Evolutionary conservation across 495 filamentous ascomycete genomes (phyloP), one percentile per base, ranked within the genome.

Genomic region (Trichocladium uniseriatum): DNA sequence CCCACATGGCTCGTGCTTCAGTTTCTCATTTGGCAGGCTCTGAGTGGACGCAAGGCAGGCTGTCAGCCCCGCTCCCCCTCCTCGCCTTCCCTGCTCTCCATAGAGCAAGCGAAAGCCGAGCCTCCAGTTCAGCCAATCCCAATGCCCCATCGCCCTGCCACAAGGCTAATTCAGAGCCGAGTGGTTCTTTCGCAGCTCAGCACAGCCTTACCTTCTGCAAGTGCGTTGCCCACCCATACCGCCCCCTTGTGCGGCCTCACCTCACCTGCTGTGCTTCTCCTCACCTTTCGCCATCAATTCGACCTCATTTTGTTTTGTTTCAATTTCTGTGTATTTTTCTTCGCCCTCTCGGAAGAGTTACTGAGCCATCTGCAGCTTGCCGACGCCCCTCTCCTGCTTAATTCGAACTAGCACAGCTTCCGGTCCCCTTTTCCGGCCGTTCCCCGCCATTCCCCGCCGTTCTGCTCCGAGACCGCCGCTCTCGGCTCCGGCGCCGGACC

Each of bases 111-210:
- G 5, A 46, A 45, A 29, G 47, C 47, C 55, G 43, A 53, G 42
- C 31, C 37, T 15, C 13, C 20, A n/a, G n/a, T n/a, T n/a, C 46
- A 51, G 51, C 59, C 60, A 62, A 57, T 54, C 47, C 49, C 11
- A 35, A n/a, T 19, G 36, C 24, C 14, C 40, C 52, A 48, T 43
- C 38, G 55, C 51, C 49, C 54, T 58, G 48, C 54, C 58, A 65
- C 61, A 55, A 66, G 63, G 63, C 63, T 65, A 63, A 63, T 51
- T 55, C 54, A 54, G 51, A 65, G 60, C 58, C 63, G 60, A 61
- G 45, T 51, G 57, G 54, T 32, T 14, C 31, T 32, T 14, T 5
- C 32, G 31, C 47, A 54, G 55, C 41, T 40, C 61, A 59, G 52
- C 63, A 60, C 61, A 66, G 60, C 62, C 61, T 63, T 58, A 64